A percentile compares a stretch with the other conserved stretches of the same genome.
Conservation (phyloP, 2,329 filamentous ascomycete species). For the Apiospora kogelbergensis region DNA sequence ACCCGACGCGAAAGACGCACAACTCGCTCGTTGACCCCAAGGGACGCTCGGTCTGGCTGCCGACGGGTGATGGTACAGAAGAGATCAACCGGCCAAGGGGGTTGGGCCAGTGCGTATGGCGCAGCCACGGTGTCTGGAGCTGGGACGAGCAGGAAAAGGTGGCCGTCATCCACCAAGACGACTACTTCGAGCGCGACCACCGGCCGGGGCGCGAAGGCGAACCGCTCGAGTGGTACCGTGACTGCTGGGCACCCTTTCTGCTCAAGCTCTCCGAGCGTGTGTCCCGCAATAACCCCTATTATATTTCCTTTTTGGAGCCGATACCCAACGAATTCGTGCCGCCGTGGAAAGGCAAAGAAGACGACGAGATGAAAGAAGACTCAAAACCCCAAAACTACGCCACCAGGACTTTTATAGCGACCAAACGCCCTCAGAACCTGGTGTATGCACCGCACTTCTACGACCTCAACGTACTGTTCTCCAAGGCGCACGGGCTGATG, state of each 20-base stretch:
- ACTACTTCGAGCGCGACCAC: slow-evolving; percentile 40
- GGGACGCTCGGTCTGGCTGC: slow-evolving; percentile 36
- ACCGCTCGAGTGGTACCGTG: slow-evolving; percentile 40
- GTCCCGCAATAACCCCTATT: slow-evolving; percentile 26
- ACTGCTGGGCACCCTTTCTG: slow-evolving; percentile 42
- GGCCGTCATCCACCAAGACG: slow-evolving; percentile 26
- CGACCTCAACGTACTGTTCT: slow-evolving; percentile 41
- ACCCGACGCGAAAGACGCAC: slow-evolving; percentile 37
- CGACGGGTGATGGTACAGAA: slow-evolving; percentile 2
- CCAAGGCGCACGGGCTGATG: slow-evolving; percentile 35
- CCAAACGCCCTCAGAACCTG: slow-evolving; percentile 31
- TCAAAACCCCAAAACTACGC: slow-evolving; percentile 24
- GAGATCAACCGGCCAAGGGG: slow-evolving; percentile 24
- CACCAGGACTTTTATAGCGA: slow-evolving; percentile 27
- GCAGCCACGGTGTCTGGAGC: slow-evolving; percentile 38
- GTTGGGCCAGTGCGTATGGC: slow-evolving; percentile 38
- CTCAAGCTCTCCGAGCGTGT: slow-evolving; percentile 35
- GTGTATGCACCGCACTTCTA: slow-evolving; percentile 44
- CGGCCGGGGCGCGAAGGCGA: slow-evolving; percentile 34
- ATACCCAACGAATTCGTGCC: slow-evolving; percentile 43
- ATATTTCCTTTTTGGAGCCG: slow-evolving; percentile 40
- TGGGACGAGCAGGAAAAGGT: slow-evolving; percentile 32
- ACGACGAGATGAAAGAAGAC: neutral
- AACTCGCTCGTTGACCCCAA: slow-evolving; percentile 36
- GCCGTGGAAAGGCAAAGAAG: slow-evolving; percentile 29